These are phyloP conservation scores for Diversispora eburnea DNA, from an alignment of 192 early-diverging fungal genomes.

Conservation along the genomic window DNA sequence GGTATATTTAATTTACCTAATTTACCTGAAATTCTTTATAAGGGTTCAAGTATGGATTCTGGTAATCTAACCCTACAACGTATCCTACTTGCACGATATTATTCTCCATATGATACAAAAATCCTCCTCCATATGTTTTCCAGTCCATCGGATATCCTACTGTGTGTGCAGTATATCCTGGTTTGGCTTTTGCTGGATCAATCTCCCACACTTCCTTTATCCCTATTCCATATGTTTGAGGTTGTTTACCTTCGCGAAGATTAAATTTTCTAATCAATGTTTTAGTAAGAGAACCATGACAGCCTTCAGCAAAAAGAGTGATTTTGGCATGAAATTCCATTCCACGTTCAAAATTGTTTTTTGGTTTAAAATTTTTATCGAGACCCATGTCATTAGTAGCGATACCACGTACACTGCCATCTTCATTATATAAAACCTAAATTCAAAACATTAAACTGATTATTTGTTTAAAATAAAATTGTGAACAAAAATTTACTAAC, in stretches of 20 bases:
- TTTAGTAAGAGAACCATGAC: slow-evolving; percentile 95
- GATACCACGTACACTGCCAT: slow-evolving; percentile 89
- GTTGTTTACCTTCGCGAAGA: slow-evolving; percentile 79
- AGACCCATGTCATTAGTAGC: slow-evolving; percentile 95
- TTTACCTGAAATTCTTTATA: slow-evolving; percentile 87
- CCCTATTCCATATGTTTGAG: slow-evolving; percentile 94
- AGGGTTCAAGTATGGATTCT: slow-evolving; percentile 91
- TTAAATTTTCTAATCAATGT: slow-evolving; percentile 82
- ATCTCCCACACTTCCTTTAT: slow-evolving; percentile 99
- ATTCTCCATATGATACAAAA: slow-evolving; percentile 94
- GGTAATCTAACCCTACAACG: slow-evolving; percentile 91
- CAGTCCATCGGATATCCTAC: slow-evolving; percentile 91
- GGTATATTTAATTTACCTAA: not conserved
- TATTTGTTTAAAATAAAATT: not conserved
- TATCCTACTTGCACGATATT: slow-evolving; percentile 83
- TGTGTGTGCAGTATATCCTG: slow-evolving; percentile 81
- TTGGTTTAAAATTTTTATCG: slow-evolving; percentile 81
- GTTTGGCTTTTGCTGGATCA: slow-evolving; percentile 74
- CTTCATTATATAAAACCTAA: slow-evolving; percentile 79
- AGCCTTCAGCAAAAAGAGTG: slow-evolving; percentile 96
- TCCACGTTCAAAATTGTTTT: slow-evolving; percentile 88
- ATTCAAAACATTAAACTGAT: not conserved
- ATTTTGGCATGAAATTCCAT: slow-evolving; percentile 94
- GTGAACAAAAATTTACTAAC: slow-evolving; percentile 30
- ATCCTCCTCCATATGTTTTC: slow-evolving; percentile 89